Conservation (phyloP, 805 yeast species). For the Pichia nakasei region DNA sequence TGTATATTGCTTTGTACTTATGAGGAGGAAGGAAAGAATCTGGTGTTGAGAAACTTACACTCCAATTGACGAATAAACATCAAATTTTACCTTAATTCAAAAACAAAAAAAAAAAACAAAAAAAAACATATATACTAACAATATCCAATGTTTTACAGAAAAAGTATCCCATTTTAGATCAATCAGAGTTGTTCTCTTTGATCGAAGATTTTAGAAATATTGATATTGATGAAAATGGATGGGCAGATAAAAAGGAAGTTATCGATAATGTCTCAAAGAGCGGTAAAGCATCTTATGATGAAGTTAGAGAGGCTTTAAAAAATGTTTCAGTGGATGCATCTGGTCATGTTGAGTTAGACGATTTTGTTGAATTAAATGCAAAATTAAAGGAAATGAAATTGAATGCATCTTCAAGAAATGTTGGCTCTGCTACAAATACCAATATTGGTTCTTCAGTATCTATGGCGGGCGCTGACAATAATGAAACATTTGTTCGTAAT, state of each 20-base stretch:
- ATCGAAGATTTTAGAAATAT: slow-evolving; percentile 82
- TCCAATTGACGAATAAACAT: no score
- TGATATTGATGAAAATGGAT: slow-evolving; percentile 88
- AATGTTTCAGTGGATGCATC: slow-evolving; percentile 90
- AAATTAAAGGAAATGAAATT: slow-evolving; percentile 53
- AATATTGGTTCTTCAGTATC: neutral
- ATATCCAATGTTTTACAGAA: slow-evolving; percentile 32
- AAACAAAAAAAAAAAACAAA: no score
- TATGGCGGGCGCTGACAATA: slow-evolving; percentile 16
- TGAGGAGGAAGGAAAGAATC: no score
- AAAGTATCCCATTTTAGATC: slow-evolving; percentile 78
- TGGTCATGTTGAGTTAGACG: slow-evolving; percentile 94
- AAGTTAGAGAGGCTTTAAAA: slow-evolving; percentile 88
- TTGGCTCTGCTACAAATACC: slow-evolving; percentile 12
- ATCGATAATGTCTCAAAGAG: slow-evolving; percentile 71
- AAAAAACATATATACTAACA: no score
- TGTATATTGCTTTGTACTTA: slow-evolving; percentile 14
- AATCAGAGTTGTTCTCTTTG: slow-evolving; percentile 75
- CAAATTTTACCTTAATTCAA: no score
- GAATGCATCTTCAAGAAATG: neutral
- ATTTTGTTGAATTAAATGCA: slow-evolving; percentile 76
- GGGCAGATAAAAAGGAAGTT: slow-evolving; percentile 86
- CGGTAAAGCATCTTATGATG: slow-evolving; percentile 82
- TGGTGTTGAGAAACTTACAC: no score
- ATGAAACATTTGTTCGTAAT: slow-evolving; percentile 33